Evolutionary conservation across 2,329 filamentous ascomycete species (phyloP).

Genomic region (Pseudocercospora cruenta): DNA sequence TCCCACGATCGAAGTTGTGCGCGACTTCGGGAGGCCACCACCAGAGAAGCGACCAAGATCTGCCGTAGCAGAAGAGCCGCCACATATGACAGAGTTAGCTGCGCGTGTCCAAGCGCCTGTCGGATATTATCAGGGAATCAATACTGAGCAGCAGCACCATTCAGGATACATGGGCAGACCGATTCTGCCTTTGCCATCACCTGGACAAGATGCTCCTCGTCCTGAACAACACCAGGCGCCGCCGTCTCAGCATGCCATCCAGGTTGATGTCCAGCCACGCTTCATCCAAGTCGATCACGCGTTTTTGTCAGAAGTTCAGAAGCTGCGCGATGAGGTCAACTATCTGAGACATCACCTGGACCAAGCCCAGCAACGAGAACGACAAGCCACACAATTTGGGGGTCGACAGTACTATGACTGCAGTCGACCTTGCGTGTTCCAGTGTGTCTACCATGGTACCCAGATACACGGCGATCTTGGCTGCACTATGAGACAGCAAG

Average conservation of each 20-base stretch:
- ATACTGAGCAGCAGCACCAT: neutral
- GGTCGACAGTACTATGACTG: conserved; percentile 8
- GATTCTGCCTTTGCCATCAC: neutral
- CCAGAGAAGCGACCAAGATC: conserved; percentile 5
- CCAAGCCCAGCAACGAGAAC: conserved; percentile 2
- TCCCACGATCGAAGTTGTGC: conserved; percentile 5
- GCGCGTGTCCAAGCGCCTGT: neutral
- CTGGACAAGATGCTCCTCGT: conserved; percentile 2
- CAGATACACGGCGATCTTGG: conserved; percentile 6
- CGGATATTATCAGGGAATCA: neutral
- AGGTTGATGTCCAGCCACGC: neutral
- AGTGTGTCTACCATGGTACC: conserved; percentile 4
- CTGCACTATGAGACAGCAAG: conserved; percentile 10
- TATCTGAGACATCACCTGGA: conserved; percentile 3
- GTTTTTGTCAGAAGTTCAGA: neutral
- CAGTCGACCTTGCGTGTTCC: conserved; percentile 4
- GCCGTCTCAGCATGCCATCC: conserved; percentile 4
- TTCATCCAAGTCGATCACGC: conserved; percentile 4
- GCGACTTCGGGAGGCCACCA: neutral
- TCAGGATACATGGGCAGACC: neutral
- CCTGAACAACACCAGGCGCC: neutral
- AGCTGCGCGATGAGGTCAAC: neutral
- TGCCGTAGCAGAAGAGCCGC: neutral
- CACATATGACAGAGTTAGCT: neutral
- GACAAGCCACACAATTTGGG: conserved; percentile 1